Conservation (phyloP, 768 basidiomycete genomes). For the Psilocybe subaeruginosa region DNA sequence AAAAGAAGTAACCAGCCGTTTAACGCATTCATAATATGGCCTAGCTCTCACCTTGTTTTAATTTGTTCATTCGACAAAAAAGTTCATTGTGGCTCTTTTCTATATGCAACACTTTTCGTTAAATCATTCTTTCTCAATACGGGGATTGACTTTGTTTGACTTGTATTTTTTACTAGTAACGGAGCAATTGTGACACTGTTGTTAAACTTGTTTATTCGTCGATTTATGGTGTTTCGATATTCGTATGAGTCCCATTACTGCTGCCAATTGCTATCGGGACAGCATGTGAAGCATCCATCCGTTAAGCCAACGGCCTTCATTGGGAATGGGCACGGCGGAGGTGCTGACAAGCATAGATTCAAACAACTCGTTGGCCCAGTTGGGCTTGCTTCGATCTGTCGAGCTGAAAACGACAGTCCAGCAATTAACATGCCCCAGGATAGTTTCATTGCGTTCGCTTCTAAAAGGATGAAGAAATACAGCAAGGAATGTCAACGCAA, state of each 20-base stretch:
- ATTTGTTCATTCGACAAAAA: too few species aligned
- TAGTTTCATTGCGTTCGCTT: background rate
- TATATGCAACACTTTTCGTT: too few species aligned
- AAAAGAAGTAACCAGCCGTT: too few species aligned
- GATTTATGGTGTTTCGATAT: background rate
- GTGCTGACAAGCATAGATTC: background rate
- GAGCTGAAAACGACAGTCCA: background rate
- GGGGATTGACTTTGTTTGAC: too few species aligned
- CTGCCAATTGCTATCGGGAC: background rate
- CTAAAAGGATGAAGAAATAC: background rate
- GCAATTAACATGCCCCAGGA: background rate
- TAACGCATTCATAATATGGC: too few species aligned
- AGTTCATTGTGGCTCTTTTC: too few species aligned
- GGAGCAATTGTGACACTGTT: too few species aligned
- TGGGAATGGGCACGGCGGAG: background rate
- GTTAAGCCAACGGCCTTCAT: background rate
- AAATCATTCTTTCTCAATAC: too few species aligned
- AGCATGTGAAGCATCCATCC: conserved; percentile 1
- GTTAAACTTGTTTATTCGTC: too few species aligned
- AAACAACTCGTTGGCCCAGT: background rate
- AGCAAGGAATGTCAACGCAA: background rate
- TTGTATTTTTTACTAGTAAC: too few species aligned
- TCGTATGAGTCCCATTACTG: background rate
- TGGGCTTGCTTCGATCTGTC: background rate
- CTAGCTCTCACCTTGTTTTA: too few species aligned